Percentiles rank a stretch among this genome's conserved stretches.
Evolutionary conservation across 371 early-diverging fungal species (phyloP).

Genomic region (Choanephora cucurbitarum): DNA sequence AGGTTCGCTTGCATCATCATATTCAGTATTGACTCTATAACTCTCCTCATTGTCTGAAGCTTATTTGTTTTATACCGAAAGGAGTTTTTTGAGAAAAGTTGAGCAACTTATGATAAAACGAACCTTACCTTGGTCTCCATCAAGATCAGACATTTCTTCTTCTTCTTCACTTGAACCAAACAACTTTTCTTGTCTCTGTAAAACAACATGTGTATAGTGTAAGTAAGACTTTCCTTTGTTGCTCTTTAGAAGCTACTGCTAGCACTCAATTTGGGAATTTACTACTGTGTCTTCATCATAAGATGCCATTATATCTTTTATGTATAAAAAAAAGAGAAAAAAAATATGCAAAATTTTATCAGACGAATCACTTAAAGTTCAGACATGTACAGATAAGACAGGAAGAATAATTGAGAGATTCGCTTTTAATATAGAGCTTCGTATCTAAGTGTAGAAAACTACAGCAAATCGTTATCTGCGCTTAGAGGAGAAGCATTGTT

Average conservation of each 20-base stretch:
- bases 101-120: not conserved
- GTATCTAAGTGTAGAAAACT: too few relatives aligned
- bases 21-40: slow-evolving; percentile 3
- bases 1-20: not conserved
- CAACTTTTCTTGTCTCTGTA: slow-evolving; percentile 20
- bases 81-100: too few relatives aligned
- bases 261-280: slow-evolving; percentile 1
- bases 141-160: slow-evolving; percentile 48
- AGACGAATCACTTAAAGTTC: not conserved
- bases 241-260: too few relatives aligned
- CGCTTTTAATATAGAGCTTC: too few relatives aligned
- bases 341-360: not conserved
- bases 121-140: slow-evolving; percentile 42
- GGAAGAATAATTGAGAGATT: too few relatives aligned
- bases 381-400: too few relatives aligned
- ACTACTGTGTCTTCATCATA: slow-evolving; percentile 18
- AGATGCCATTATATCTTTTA: slow-evolving; percentile 16
- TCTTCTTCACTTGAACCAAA: slow-evolving; percentile 33
- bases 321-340: not conserved
- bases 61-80: too few relatives aligned
- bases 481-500: too few relatives aligned
- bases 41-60: slow-evolving; percentile 21
- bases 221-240: not conserved
- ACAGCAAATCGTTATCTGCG: too few relatives aligned
- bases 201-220: not conserved